A percentile compares a stretch with the other conserved stretches of the same genome.
phyloP scores from a whole-genome alignment of 2,329 filamentous ascomycete genomes.

The Aspergillus sp. region DNA sequence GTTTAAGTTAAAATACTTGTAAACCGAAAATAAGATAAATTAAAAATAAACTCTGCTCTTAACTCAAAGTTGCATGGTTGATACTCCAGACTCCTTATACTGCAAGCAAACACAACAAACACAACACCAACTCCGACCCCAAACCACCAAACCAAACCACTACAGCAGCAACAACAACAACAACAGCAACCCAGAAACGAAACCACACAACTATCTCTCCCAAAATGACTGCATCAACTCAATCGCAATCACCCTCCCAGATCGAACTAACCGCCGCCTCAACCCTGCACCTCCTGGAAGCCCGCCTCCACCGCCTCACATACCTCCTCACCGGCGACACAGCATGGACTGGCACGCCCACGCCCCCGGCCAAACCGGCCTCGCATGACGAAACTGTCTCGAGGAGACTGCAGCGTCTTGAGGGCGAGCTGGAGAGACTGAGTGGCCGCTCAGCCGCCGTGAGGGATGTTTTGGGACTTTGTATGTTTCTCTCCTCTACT shows the following conservation, averaged over 20 bases:
- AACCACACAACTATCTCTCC: too few relatives aligned
- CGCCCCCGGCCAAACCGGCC: constrained; percentile 32
- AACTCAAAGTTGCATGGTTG: not conserved
- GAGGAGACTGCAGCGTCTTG: constrained; percentile 39
- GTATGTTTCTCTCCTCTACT: constrained; percentile 26
- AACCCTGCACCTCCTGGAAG: constrained; percentile 46
- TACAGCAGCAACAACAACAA: too few relatives aligned
- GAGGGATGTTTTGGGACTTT: constrained; percentile 43
- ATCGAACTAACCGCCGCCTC: constrained; percentile 37
- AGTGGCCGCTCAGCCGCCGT: constrained; percentile 39
- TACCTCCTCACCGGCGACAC: constrained; percentile 46
- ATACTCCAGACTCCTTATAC: not conserved
- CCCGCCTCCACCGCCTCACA: constrained; percentile 44
- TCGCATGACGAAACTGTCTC: constrained; percentile 40
- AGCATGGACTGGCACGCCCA: constrained; percentile 41
- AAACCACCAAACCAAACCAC: too few relatives aligned
- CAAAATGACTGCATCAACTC: constrained; percentile 5
- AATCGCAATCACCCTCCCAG: constrained; percentile 30
- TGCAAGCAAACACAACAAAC: not conserved
- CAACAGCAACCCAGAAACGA: too few relatives aligned
- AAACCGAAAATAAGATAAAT: not conserved
- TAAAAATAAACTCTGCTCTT: not conserved
- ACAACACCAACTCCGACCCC: not conserved
- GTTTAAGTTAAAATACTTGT: not conserved
- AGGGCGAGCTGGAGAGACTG: constrained; percentile 39